These are phyloP conservation scores for Phialemoniopsis sp. DNA, from an alignment of 2,329 filamentous ascomycete species.

Conservation along the genomic window DNA sequence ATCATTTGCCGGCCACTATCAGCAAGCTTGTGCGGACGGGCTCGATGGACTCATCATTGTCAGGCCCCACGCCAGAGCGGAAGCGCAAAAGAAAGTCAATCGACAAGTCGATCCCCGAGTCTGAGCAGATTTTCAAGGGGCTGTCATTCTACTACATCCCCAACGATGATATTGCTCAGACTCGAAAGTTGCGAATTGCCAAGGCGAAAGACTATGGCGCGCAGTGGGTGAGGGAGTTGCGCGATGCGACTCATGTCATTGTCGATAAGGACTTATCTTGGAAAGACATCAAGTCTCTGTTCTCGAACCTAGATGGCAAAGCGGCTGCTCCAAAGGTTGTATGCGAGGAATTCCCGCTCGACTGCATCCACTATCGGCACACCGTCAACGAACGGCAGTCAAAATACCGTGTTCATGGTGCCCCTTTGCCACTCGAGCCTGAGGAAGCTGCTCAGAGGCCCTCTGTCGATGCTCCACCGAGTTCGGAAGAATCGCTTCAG, in stretches of 20 bases:
- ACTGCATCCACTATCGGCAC: conserved; percentile 57
- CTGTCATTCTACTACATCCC: conserved; percentile 76
- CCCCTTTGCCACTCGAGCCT: conserved; percentile 14
- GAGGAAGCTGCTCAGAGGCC: conserved; percentile 5
- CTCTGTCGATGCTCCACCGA: conserved; percentile 8
- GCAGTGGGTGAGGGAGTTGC: conserved; percentile 58
- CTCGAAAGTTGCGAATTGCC: conserved; percentile 66
- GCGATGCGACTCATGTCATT: conserved; percentile 69
- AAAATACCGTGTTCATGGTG: conserved; percentile 55
- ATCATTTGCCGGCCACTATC: conserved; percentile 22
- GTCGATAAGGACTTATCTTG: conserved; percentile 68
- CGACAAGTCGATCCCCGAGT: conserved; percentile 43
- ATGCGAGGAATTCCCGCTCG: conserved; percentile 63
- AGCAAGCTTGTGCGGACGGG: conserved; percentile 1
- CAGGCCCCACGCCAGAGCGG: conserved; percentile 21
- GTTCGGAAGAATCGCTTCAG: conserved; percentile 33
- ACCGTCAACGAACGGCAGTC: conserved; percentile 55
- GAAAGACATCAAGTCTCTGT: conserved; percentile 50
- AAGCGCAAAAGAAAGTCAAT: conserved; percentile 41
- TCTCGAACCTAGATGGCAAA: conserved; percentile 8
- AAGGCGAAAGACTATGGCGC: conserved; percentile 75
- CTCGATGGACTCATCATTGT: conserved; percentile 12
- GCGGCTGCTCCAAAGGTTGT: conserved; percentile 45
- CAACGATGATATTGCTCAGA: conserved; percentile 67
- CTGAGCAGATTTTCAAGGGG: conserved; percentile 53